Conservation (phyloP, 2,329 filamentous ascomycete genomes). For the Fusarium papillatum region DNA sequence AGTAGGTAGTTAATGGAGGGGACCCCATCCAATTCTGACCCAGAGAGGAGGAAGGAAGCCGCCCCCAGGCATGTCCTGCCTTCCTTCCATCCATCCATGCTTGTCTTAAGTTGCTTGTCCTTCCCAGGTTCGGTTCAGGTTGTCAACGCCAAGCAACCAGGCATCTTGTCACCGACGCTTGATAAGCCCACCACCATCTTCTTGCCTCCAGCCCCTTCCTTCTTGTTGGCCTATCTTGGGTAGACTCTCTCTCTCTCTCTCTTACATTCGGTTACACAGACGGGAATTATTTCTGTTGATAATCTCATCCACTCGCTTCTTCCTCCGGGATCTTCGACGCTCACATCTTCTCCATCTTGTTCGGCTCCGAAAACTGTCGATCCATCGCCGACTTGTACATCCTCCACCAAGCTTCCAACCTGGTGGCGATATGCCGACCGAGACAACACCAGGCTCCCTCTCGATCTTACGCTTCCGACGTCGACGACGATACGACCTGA, state of each 20-base stretch:
- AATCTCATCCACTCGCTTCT: slow-evolving; percentile 3
- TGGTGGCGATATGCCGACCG: slow-evolving; percentile 38
- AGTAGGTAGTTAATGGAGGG: not conserved
- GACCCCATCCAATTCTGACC: not conserved
- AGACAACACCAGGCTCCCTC: slow-evolving; percentile 12
- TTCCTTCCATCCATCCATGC: not conserved
- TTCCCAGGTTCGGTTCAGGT: not conserved
- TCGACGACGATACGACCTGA: slow-evolving; percentile 25
- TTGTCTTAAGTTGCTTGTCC: not conserved
- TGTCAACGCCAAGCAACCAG: slow-evolving; percentile 36
- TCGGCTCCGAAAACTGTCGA: slow-evolving; percentile 9
- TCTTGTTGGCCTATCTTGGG: slow-evolving; percentile 8
- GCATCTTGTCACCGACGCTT: slow-evolving; percentile 28
- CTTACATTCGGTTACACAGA: not conserved
- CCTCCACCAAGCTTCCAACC: slow-evolving; percentile 4
- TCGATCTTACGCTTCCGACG: slow-evolving; percentile 23
- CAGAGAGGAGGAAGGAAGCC: slow-evolving; percentile 1
- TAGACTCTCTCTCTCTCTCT: not conserved
- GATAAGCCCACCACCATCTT: slow-evolving; percentile 43
- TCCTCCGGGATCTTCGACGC: not conserved
- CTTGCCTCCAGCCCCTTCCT: slow-evolving; percentile 38
- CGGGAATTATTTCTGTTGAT: not conserved
- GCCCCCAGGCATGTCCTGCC: not conserved
- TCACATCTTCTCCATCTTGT: slow-evolving; percentile 3
- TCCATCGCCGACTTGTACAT: slow-evolving; percentile 19